Conservation (phyloP, 305 asterid genomes). For the Withania somnifera region DNA sequence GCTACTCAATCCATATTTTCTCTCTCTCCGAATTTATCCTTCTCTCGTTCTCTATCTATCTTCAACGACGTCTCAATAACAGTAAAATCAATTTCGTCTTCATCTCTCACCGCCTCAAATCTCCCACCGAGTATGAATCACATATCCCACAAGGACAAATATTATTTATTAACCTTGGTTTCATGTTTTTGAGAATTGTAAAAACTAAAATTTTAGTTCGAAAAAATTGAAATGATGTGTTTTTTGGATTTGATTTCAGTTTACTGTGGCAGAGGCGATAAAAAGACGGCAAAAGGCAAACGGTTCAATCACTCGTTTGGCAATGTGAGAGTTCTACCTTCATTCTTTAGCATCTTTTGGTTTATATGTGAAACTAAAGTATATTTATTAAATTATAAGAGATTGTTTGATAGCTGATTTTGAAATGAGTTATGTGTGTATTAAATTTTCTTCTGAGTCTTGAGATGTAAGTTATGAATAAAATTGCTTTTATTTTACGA, state of each 20-base stretch:
- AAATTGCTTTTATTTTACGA: too few relatives aligned
- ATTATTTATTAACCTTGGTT: too few relatives aligned
- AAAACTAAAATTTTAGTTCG: too few relatives aligned
- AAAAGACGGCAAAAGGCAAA: conserved; percentile 90
- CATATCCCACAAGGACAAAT: not conserved
- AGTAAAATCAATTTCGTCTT: conserved; percentile 16
- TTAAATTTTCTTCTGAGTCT: too few relatives aligned
- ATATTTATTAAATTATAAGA: too few relatives aligned
- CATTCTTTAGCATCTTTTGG: not conserved
- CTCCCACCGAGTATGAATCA: conserved; percentile 43
- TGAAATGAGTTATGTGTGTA: too few relatives aligned
- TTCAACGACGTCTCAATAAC: conserved; percentile 10
- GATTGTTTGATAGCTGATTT: too few relatives aligned
- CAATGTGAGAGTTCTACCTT: conserved; percentile 38
- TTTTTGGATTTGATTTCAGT: conserved; percentile 24
- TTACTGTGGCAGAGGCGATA: conserved; percentile 93
- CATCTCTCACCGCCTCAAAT: conserved; percentile 15
- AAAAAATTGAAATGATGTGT: not conserved
- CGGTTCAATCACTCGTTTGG: conserved; percentile 93
- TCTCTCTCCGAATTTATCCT: conserved; percentile 28
- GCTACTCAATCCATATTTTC: conserved; percentile 19
- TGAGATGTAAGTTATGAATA: too few relatives aligned
- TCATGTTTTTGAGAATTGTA: too few relatives aligned
- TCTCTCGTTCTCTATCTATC: conserved; percentile 39
- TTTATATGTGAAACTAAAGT: too few relatives aligned